Conservation (phyloP, 164 flowering plant genomes). For the Liquidambar formosana region DNA sequence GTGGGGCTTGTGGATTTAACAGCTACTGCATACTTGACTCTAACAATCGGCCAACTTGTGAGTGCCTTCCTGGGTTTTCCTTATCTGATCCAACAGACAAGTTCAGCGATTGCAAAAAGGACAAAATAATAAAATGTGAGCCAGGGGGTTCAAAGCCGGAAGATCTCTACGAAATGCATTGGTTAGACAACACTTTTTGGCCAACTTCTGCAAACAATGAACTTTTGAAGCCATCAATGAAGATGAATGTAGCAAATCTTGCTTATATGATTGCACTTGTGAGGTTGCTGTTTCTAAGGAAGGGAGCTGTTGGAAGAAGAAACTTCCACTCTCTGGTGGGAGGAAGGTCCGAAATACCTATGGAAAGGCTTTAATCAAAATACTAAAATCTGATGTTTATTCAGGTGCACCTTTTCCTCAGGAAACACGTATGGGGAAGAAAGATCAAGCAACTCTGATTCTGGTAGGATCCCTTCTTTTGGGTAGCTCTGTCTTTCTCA, state of each 20-base stretch:
- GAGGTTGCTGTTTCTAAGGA: no score
- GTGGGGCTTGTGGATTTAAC: conserved; percentile 14
- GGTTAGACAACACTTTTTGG: neutral
- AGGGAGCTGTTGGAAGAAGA: no score
- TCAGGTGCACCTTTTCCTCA: no score
- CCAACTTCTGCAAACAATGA: neutral
- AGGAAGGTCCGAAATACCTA: no score
- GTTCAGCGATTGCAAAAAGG: neutral
- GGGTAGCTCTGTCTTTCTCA: conserved; percentile 6
- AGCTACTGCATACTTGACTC: neutral
- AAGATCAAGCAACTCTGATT: no score
- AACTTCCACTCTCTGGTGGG: no score
- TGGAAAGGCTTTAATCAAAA: no score
- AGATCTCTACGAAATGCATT: neutral
- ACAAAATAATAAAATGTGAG: neutral
- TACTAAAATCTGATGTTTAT: no score
- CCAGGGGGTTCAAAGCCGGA: neutral
- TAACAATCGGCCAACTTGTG: neutral
- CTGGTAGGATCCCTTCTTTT: conserved; percentile 1
- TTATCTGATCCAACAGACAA: neutral
- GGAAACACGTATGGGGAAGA: no score
- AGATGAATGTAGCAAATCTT: neutral
- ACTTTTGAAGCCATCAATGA: neutral
- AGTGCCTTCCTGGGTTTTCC: conserved; percentile 3
- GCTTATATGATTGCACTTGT: neutral